Percentiles rank a stretch among this genome's conserved stretches.
These are phyloP conservation scores for Sporopachydermia quercuum DNA, from an alignment of 805 yeast species.

Conservation along the genomic window DNA sequence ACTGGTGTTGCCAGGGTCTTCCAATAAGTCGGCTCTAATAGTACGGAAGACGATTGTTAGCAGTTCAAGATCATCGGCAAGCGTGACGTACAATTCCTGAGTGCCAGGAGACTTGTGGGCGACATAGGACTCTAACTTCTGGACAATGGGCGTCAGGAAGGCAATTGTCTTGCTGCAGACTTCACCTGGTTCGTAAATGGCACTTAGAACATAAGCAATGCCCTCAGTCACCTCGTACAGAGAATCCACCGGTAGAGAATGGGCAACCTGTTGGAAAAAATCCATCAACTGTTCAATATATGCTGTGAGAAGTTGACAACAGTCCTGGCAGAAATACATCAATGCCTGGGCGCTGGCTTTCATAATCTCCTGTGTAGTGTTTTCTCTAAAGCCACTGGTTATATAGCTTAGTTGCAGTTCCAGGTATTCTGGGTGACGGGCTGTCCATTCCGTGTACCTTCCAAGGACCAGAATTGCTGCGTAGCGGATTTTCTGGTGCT, in stretches of 20 bases:
- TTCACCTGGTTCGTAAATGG: constrained; percentile 37
- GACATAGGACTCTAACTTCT: constrained; percentile 13
- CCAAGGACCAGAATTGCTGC: constrained; percentile 90
- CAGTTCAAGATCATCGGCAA: constrained; percentile 66
- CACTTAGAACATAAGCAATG: constrained; percentile 63
- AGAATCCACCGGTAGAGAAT: constrained; percentile 48
- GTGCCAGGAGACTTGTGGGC: constrained; percentile 12
- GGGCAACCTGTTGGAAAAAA: constrained; percentile 47
- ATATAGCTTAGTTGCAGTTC: constrained; percentile 78
- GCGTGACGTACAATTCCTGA: constrained; percentile 26
- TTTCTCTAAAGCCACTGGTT: constrained; percentile 47
- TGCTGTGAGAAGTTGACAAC: constrained; percentile 47
- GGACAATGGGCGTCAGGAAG: constrained; percentile 14
- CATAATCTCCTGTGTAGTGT: constrained; percentile 32
- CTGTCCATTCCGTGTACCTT: constrained; percentile 93
- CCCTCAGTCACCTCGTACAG: constrained; percentile 79
- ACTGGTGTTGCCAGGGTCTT: too few relatives aligned
- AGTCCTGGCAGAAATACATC: constrained; percentile 90
- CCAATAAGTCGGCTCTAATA: constrained; percentile 29
- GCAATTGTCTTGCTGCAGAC: constrained; percentile 58
- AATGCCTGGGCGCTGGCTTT: constrained; percentile 88
- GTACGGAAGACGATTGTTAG: constrained; percentile 44
- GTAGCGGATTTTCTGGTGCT: constrained; percentile 74
- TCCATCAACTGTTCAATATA: constrained; percentile 62
- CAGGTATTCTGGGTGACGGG: constrained; percentile 67